Base-by-base conservation (phyloP, 768 basidiomycete genomes). In the Podaxis sp. region DNA sequence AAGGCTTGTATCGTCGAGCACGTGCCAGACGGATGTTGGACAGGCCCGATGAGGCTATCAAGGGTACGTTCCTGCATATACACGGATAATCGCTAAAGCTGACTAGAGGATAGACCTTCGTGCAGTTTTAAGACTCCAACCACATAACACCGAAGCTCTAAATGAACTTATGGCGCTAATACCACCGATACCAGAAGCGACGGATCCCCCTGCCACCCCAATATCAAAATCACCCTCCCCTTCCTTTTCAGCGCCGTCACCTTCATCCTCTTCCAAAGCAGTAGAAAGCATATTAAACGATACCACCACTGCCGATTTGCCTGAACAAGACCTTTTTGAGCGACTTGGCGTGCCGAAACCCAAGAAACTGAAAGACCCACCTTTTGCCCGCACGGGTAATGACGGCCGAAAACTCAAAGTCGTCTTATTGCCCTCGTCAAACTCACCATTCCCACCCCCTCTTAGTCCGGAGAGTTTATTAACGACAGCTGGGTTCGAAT, bases 1-100 rank as follows among this genome's bases (percentile, higher is more conserved):
- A 91, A 66, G 90, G 86, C 0, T 81, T 87, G 63, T 92, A 82
- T 71, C 82, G 90, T 22, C 83, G 90, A 15, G 88, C 87, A 1
- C 85, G 84, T 48, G 88, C 90, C 0, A 78, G 87, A 49, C 82
- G 78, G 66, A 87, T 88, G 82, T 78, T 85, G 48, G 82, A 80
- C 2, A 78, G 77, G 41, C 72, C 73, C 1, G 80, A 84, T 20
- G 88, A 85, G 11, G 89, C 89, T 2, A 80, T 85, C 38, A 81
- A 82, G 77, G 88, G 88, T 87, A 66, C 20, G 67, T 55, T 11
- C 22, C 7, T 44, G 13, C 17, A 36, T 53, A 8, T 48, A 8
- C 24, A 17, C 57, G 53, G 40, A 40, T 52, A 8, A 56, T 52
- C 12, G 20, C n/a, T 36, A 3, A 1, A 44, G 48, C 3, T 48